Evolutionary conservation across 169 alveolate species (phyloP).

Genomic region (Cryptosporidium baileyi): DNA sequence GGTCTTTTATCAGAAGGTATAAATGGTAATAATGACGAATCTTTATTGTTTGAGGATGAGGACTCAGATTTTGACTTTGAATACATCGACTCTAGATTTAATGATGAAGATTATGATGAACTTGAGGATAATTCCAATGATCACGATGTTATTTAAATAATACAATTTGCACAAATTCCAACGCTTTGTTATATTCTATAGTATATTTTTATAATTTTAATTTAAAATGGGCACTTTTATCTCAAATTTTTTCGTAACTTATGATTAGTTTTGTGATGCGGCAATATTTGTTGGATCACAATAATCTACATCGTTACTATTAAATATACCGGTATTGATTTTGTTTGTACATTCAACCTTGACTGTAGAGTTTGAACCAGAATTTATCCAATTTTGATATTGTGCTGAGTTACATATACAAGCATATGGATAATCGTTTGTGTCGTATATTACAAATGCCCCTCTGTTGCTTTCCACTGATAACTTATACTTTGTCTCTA

Average conservation of each 20-base stretch:
- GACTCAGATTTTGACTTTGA: conserved; percentile 42
- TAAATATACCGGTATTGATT: conserved; percentile 34
- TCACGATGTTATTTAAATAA: conserved; percentile 25
- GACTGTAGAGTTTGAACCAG: neutral
- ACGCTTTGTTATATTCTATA: neutral
- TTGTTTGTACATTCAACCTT: conserved; percentile 50
- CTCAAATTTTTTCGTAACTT: neutral
- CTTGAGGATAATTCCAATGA: conserved; percentile 56
- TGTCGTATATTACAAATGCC: conserved; percentile 50
- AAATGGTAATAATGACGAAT: conserved; percentile 15
- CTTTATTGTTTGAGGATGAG: neutral
- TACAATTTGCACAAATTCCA: neutral
- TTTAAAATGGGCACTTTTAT: neutral
- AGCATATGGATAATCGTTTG: conserved; percentile 65
- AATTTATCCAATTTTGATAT: conserved; percentile 25
- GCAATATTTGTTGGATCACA: conserved; percentile 69
- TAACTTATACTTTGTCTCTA: neutral
- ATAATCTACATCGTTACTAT: conserved; percentile 23
- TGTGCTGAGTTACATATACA: conserved; percentile 37
- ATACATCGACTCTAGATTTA: neutral
- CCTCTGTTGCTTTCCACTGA: conserved; percentile 23
- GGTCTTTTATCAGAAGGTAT: neutral
- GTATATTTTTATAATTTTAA: neutral
- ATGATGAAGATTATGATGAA: conserved; percentile 66
- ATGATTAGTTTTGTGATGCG: conserved; percentile 28